Percentiles rank a stretch among this genome's conserved stretches.
Conservation (phyloP, 129 eudicot genomes). For the Chrysanthemum makinoi region DNA sequence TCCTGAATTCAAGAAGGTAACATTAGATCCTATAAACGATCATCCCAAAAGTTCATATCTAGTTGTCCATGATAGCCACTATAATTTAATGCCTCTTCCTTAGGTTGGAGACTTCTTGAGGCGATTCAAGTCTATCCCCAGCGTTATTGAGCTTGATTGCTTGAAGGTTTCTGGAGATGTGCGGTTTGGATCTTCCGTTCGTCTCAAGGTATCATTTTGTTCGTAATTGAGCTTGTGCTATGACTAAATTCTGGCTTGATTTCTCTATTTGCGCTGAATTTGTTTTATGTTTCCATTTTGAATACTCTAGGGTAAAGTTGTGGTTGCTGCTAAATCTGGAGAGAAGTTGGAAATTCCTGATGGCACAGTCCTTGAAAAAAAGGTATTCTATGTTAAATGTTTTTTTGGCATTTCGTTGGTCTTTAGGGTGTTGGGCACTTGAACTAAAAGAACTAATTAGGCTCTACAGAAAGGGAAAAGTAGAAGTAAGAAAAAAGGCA, state of each 20-base stretch:
- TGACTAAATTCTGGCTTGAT: background rate
- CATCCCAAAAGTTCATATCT: conserved; percentile 5
- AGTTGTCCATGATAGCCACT: background rate
- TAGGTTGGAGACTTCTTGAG: conserved; percentile 83
- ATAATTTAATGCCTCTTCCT: background rate
- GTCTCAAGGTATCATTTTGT: conserved; percentile 61
- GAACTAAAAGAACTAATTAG: too few relatives aligned
- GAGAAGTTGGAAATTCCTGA: conserved; percentile 74
- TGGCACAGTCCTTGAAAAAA: conserved; percentile 62
- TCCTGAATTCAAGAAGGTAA: conserved; percentile 94
- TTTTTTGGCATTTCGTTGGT: too few relatives aligned
- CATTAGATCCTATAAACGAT: background rate
- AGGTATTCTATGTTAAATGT: conserved; percentile 39
- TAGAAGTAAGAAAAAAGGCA: background rate
- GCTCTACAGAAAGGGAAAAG: background rate
- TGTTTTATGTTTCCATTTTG: background rate
- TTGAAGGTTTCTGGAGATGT: conserved; percentile 96
- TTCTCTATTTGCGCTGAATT: background rate
- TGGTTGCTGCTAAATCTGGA: conserved; percentile 64
- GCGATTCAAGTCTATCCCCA: conserved; percentile 95
- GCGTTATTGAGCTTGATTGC: conserved; percentile 87
- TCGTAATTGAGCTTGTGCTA: background rate
- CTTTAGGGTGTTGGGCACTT: too few relatives aligned
- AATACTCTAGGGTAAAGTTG: conserved; percentile 63
- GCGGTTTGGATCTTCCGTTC: conserved; percentile 74